Evolutionary conservation across 805 yeast genomes (phyloP).

Genomic region (Wickerhamiella slavikovae): DNA sequence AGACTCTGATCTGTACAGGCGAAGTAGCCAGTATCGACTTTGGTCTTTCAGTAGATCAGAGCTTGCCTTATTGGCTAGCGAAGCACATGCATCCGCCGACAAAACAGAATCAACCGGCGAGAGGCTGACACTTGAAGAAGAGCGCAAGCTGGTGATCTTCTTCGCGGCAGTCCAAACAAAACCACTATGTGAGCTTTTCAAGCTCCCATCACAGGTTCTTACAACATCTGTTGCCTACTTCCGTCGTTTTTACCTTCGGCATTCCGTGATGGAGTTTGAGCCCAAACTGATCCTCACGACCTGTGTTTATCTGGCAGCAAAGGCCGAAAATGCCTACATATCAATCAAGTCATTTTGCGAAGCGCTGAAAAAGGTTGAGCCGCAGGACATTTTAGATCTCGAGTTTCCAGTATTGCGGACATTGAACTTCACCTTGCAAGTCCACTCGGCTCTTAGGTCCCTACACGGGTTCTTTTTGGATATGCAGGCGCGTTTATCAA

Average conservation of each 20-base stretch:
- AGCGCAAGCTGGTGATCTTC: conserved; percentile 40
- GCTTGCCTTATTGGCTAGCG: conserved; percentile 24
- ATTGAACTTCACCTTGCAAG: conserved; percentile 56
- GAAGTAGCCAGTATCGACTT: conserved; percentile 60
- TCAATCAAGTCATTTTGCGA: conserved; percentile 63
- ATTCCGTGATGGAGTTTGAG: conserved; percentile 71
- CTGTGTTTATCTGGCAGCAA: conserved; percentile 77
- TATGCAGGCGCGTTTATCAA: conserved; percentile 33
- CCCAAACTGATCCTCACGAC: conserved; percentile 67
- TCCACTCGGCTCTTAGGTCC: conserved; percentile 78
- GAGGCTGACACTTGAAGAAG: conserved; percentile 48
- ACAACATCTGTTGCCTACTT: conserved; percentile 75
- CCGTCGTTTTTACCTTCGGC: conserved; percentile 54
- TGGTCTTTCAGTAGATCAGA: conserved; percentile 66
- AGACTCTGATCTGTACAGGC: conserved; percentile 72
- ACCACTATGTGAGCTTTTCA: conserved; percentile 49
- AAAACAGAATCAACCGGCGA: conserved; percentile 19
- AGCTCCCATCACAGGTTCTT: conserved; percentile 71
- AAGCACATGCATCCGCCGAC: conserved; percentile 30
- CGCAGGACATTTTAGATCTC: conserved; percentile 39
- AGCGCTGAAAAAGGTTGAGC: conserved; percentile 37
- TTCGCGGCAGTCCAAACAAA: conserved; percentile 48
- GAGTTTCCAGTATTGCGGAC: conserved; percentile 64
- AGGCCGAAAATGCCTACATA: conserved; percentile 78
- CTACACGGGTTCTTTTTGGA: conserved; percentile 91